Percentiles rank a stretch among this genome's conserved stretches.
Evolutionary conservation across 2,329 filamentous ascomycete species (phyloP).

Genomic region (Metarhizium brunneum): DNA sequence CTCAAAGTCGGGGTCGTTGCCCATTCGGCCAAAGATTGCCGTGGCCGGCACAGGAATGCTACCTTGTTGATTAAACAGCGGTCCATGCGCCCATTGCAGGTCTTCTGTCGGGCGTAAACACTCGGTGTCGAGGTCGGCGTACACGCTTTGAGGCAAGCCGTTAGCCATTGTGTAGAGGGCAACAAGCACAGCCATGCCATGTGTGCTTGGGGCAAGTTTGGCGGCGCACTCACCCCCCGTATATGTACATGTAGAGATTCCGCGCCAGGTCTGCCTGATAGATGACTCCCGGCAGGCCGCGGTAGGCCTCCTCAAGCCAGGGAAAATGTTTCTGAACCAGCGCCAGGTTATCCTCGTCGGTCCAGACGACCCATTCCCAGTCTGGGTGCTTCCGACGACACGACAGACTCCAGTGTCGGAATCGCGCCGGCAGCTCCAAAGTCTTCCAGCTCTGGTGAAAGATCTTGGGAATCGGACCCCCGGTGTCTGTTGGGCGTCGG

Average conservation of each 20-base stretch:
- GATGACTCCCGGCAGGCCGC: slow-evolving; percentile 19
- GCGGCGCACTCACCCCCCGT: slow-evolving; percentile 18
- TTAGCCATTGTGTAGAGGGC: too few species aligned
- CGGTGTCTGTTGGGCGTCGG: background rate
- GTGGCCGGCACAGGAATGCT: background rate
- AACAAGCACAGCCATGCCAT: too few species aligned
- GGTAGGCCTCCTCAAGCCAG: slow-evolving; percentile 19
- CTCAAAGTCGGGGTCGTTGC: slow-evolving; percentile 15
- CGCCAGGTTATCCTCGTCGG: slow-evolving; percentile 25
- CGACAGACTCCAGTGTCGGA: slow-evolving; percentile 20
- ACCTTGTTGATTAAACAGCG: background rate
- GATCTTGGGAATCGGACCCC: slow-evolving; percentile 26
- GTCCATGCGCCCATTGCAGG: background rate
- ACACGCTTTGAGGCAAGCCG: slow-evolving; percentile 13
- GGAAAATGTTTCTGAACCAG: slow-evolving; percentile 22
- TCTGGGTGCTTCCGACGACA: slow-evolving; percentile 20
- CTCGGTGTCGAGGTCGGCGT: slow-evolving; percentile 18
- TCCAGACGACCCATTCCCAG: slow-evolving; percentile 28
- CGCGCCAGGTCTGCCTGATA: slow-evolving; percentile 22
- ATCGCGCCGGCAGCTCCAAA: slow-evolving; percentile 14
- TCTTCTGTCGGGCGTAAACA: slow-evolving; percentile 5
- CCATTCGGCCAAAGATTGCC: slow-evolving; percentile 24
- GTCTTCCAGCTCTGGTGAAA: slow-evolving; percentile 20
- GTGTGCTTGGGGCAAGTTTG: too few species aligned
- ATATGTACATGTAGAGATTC: slow-evolving; percentile 27